Percentiles rank a stretch among this genome's conserved stretches.
These are phyloP conservation scores for Metarhizium humberi DNA, from an alignment of 2,329 filamentous ascomycete species.

Conservation along the genomic window DNA sequence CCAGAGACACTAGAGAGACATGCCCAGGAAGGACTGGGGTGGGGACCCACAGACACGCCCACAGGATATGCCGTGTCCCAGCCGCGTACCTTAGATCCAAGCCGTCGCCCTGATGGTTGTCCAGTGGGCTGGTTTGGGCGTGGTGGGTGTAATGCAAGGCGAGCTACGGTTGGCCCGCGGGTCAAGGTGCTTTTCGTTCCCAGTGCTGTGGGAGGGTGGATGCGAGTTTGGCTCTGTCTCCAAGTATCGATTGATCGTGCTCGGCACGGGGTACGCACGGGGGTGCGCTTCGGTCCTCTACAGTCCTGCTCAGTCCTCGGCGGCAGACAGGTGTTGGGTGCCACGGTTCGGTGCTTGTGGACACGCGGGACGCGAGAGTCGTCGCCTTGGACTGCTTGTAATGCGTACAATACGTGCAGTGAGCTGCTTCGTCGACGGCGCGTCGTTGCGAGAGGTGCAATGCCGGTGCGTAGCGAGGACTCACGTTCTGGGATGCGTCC, in stretches of 20 bases:
- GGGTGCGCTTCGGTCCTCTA: no score
- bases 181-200: not conserved
- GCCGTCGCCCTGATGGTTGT: not conserved
- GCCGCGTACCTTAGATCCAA: constrained; percentile 3
- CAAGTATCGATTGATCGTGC: not conserved
- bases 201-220: constrained; percentile 2
- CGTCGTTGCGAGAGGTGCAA: not conserved
- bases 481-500: not conserved
- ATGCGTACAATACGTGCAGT: not conserved
- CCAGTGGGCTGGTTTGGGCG: constrained; percentile 1
- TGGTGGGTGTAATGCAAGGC: not conserved
- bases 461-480: not conserved
- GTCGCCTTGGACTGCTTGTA: not conserved
- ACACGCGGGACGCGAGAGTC: not conserved
- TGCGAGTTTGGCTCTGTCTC: not conserved
- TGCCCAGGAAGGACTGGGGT: not conserved
- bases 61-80: constrained; percentile 3
- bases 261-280: no score
- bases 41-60: constrained; percentile 1
- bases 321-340: no score
- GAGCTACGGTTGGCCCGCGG: not conserved
- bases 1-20: not conserved
- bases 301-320: no score
- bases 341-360: not conserved
- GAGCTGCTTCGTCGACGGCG: not conserved